Base-by-base conservation (phyloP, 192 early-diverging fungal species). In the Podila epigama region DNA sequence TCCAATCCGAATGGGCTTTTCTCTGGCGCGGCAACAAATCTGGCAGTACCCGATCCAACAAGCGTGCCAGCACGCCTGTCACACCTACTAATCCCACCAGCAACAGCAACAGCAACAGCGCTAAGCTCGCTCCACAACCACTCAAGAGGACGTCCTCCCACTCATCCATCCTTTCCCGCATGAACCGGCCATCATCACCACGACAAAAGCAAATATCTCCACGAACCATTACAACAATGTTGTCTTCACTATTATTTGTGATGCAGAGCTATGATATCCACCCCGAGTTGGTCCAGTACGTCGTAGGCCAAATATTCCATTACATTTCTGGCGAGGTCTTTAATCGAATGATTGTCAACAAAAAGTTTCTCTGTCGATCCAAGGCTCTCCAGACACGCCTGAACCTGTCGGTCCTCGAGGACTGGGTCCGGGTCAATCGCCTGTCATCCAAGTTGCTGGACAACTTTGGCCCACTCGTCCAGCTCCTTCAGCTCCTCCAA, bases 401-500 rank as follows among this genome's bases (percentile, higher is more conserved):
- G 79, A 98, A 96, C 69, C 57, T 96, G 37, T 89, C 89, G 1
- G 79, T 85, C 20, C 57, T 96, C 11, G 92, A 91, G 60, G 93
- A 95, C 54, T 98, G 96, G 96, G 86, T 94, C 11, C 88, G 92
- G 31, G 80, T 85, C 29, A 86, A 92, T 51, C 69, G 68, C 25
- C 33, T 81, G 33, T 78, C 86, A 7, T 69, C 80, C 22, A 33
- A 59, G 20, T 60, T 85, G 3, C 55, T 59, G 40, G 42, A 64
- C 27, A 82, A 83, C 22, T 82, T 93, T 35, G 77, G 83, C 50
- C 94, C 94, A 15, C 72, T 94, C 11, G 79, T 96, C 27, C 92
- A 96, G 53, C 79, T 96, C n/a, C 75, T 93, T 6, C 92, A 95
- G 81, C 84, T 98, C 39, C 78, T 95, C n/a, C 92, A 95, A 68